Conservation (phyloP, 2,329 filamentous ascomycete genomes). For the Colletotrichum destructivum region DNA sequence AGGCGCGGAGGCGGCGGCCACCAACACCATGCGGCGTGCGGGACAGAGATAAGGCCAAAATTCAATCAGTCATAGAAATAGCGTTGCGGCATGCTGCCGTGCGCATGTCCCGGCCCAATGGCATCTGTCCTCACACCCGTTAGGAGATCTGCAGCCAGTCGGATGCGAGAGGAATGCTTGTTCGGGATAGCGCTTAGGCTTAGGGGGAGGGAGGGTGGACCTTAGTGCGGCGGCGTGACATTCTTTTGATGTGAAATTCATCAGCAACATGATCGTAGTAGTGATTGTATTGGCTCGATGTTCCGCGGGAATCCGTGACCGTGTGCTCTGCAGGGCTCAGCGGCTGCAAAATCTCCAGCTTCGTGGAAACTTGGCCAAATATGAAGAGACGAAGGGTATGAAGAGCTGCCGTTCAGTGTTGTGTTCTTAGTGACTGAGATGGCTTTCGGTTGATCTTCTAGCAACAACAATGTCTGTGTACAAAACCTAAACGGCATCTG, state of each 20-base stretch:
- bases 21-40: conserved; percentile 9
- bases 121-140: background rate
- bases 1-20: background rate
- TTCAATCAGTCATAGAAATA: conserved; percentile 43
- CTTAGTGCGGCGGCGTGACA: conserved; percentile 1
- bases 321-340: background rate
- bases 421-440: too few species aligned
- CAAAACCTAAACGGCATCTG: too few species aligned
- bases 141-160: conserved; percentile 29
- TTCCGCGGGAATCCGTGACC: background rate
- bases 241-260: background rate
- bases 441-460: background rate
- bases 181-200: conserved; percentile 15
- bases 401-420: background rate
- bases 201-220: background rate
- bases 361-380: background rate
- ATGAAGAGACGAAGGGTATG: background rate
- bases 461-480: background rate
- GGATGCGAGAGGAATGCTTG: conserved; percentile 22
- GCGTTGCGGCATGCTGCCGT: conserved; percentile 8
- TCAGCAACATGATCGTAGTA: too few species aligned
- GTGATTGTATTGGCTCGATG: background rate
- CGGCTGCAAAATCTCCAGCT: background rate
- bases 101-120: conserved; percentile 12
- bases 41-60: conserved; percentile 40